Conservation (phyloP, 2,329 filamentous ascomycete species). For the Colletotrichum sp. region DNA sequence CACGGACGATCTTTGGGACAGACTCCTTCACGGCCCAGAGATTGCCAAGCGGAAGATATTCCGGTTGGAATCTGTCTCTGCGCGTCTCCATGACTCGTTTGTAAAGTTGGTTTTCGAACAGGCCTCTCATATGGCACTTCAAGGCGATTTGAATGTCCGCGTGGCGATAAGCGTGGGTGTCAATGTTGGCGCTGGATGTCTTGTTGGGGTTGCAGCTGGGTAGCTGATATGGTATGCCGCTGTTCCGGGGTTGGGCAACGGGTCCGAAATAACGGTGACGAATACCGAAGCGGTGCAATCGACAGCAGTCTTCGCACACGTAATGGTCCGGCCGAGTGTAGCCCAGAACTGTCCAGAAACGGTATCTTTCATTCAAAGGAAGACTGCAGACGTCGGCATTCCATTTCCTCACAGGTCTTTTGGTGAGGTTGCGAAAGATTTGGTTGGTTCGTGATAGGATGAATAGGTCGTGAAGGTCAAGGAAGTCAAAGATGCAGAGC, state of each 20-base stretch:
- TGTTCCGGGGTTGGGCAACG: rapidly evolving
- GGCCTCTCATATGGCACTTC: neutral
- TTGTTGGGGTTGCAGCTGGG: neutral
- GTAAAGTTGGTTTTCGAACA: neutral
- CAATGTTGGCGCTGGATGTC: rapidly evolving
- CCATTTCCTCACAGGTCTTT: rapidly evolving
- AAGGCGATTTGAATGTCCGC: neutral
- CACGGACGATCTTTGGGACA: neutral
- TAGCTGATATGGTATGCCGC: neutral
- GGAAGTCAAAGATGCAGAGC: neutral
- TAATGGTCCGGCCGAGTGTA: neutral
- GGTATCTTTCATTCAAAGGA: neutral
- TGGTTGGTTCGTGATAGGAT: rapidly evolving
- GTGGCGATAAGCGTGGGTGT: rapidly evolving
- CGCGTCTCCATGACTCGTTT: neutral
- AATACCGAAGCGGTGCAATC: neutral
- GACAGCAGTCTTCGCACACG: neutral
- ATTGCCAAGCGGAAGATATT: neutral
- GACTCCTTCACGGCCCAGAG: neutral
- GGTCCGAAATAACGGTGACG: rapidly evolving
- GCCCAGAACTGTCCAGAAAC: neutral
- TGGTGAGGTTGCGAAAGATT: neutral
- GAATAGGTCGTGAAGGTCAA: neutral
- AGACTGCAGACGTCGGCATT: rapidly evolving
- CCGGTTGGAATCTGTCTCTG: neutral